Evolutionary conservation across 2,329 filamentous ascomycete genomes (phyloP).

Genomic region (Rhinocladiella mackenziei): DNA sequence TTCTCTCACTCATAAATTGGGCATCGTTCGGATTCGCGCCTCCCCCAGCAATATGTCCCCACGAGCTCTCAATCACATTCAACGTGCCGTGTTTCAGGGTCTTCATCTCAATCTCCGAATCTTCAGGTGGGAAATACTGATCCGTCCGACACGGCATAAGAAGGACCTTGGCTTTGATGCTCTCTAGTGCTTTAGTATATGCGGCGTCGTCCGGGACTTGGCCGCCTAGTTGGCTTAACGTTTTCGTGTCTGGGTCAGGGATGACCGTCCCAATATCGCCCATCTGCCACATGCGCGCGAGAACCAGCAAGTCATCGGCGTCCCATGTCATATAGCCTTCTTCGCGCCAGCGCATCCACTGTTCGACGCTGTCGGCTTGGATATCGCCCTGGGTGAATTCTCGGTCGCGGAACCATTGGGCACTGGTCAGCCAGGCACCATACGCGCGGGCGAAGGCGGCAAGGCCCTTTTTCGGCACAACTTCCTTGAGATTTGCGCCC

Average conservation of each 20-base stretch:
- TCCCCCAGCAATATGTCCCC: conserved; percentile 35
- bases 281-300: conserved; percentile 46
- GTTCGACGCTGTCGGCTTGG: conserved; percentile 36
- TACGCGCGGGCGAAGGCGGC: conserved; percentile 47
- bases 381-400: conserved; percentile 35
- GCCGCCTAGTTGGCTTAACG: conserved; percentile 22
- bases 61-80: conserved; percentile 33
- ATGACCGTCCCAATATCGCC: conserved; percentile 36
- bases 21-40: conserved; percentile 30
- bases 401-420: conserved; percentile 45
- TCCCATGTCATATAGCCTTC: conserved; percentile 39
- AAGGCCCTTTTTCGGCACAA: conserved; percentile 37
- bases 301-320: conserved; percentile 43
- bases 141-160: conserved; percentile 39
- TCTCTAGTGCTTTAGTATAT: conserved; percentile 26
- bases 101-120: conserved; percentile 29
- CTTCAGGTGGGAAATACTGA: conserved; percentile 37
- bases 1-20: conserved; percentile 32
- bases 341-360: conserved; percentile 36
- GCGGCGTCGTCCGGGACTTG: conserved; percentile 16
- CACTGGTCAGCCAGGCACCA: conserved; percentile 47
- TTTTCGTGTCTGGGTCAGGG: conserved; percentile 23
- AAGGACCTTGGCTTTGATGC: conserved; percentile 32
- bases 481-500: conserved; percentile 30
- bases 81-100: conserved; percentile 27